A percentile compares a stretch with the other conserved stretches of the same genome.
Conservation (phyloP, 108 stramenopile genomes). For the Stephanodiscus triporus region DNA sequence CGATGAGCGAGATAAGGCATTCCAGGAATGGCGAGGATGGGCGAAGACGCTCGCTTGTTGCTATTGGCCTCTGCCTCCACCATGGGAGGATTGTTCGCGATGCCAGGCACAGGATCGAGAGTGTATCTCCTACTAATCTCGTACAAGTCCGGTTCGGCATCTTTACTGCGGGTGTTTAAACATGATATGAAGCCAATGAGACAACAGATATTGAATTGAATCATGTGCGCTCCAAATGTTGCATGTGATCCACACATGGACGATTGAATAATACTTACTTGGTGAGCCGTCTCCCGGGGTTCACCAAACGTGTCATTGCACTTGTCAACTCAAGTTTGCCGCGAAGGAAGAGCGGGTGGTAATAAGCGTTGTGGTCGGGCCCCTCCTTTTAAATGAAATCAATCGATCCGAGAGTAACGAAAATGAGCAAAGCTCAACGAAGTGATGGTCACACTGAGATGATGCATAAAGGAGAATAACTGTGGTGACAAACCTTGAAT, state of each 20-base stretch:
- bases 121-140: constrained; percentile 2
- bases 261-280: constrained; percentile 7
- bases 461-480: neutral
- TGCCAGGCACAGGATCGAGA: neutral
- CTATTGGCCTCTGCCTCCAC: too few relatives aligned
- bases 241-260: too few relatives aligned
- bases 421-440: neutral
- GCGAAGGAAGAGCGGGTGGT: constrained; percentile 6
- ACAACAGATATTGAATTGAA: neutral
- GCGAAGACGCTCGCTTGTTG: too few relatives aligned
- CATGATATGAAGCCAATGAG: neutral
- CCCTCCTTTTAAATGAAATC: neutral
- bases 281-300: constrained; percentile 10
- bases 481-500: constrained; percentile 8
- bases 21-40: too few relatives aligned
- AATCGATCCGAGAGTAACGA: neutral
- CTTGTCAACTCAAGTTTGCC: constrained; percentile 4
- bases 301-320: constrained; percentile 8
- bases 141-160: constrained; percentile 7
- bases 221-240: too few relatives aligned
- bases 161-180: constrained; percentile 8
- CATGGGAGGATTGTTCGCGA: neutral
- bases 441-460: neutral
- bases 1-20: neutral
- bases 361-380: constrained; percentile 4